Evolutionary conservation across 192 early-diverging fungal species (phyloP).

Genomic region (Phlyctochytrium arcticum): DNA sequence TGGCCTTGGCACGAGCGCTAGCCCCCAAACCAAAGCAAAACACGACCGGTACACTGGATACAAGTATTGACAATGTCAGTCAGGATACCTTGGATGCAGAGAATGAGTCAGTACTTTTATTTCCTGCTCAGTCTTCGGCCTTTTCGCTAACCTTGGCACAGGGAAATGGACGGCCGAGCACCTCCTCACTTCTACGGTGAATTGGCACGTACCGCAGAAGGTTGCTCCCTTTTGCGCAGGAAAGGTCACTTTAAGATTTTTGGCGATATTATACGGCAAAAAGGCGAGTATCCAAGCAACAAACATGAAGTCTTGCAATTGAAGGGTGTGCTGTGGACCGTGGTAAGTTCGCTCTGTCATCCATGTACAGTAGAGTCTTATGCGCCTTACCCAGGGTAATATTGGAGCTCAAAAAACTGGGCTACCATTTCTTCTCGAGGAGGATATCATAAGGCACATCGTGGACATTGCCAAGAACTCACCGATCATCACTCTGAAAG

Average conservation of each 20-base stretch:
- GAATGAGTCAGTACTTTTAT: too few relatives aligned
- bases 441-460: slow-evolving; percentile 69
- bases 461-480: slow-evolving; percentile 64
- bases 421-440: slow-evolving; percentile 65
- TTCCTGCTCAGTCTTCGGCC: too few relatives aligned
- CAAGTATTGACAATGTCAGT: too few relatives aligned
- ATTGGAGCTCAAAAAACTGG: slow-evolving; percentile 68
- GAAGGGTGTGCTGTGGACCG: slow-evolving; percentile 76
- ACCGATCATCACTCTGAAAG: slow-evolving; percentile 66
- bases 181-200: slow-evolving; percentile 80
- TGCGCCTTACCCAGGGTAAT: slow-evolving; percentile 49
- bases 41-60: too few relatives aligned
- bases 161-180: slow-evolving; percentile 20
- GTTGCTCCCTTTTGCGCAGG: slow-evolving; percentile 56
- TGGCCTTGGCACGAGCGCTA: slow-evolving; percentile 51
- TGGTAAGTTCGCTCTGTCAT: slow-evolving; percentile 55
- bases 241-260: slow-evolving; percentile 67
- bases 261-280: slow-evolving; percentile 52
- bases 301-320: slow-evolving; percentile 42
- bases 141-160: too few relatives aligned
- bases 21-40: background rate
- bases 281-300: slow-evolving; percentile 38
- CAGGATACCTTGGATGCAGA: too few relatives aligned
- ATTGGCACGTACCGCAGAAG: slow-evolving; percentile 70
- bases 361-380: background rate